These are phyloP conservation scores for Ceratocystis variospora DNA, from an alignment of 2,329 filamentous ascomycete species.

Conservation along the genomic window DNA sequence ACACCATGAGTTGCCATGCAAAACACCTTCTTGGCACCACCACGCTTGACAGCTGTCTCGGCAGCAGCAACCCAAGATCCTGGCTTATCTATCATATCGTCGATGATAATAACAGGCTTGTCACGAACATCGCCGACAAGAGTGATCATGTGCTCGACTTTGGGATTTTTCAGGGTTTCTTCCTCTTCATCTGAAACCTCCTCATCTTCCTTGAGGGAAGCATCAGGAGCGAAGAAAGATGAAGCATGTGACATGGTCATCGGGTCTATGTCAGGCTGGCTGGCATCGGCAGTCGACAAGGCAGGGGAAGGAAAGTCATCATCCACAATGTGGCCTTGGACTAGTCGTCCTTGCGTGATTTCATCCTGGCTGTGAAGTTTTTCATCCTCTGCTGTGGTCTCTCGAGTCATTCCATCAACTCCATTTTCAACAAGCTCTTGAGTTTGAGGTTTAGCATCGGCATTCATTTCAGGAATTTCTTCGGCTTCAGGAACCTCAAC, in stretches of 20 bases:
- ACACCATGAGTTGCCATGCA: slow-evolving; percentile 95
- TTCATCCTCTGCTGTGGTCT: slow-evolving; percentile 44
- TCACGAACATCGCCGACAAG: slow-evolving; percentile 89
- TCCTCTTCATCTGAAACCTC: slow-evolving; percentile 85
- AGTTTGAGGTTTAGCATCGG: background rate
- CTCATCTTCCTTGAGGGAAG: slow-evolving; percentile 62
- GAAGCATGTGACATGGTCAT: slow-evolving; percentile 74
- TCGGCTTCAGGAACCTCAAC: slow-evolving; percentile 15
- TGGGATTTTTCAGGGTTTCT: slow-evolving; percentile 65
- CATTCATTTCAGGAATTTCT: background rate
- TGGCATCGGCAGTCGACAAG: slow-evolving; percentile 54
- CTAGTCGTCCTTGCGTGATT: slow-evolving; percentile 77
- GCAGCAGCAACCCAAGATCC: slow-evolving; percentile 95
- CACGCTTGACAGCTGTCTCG: slow-evolving; percentile 89
- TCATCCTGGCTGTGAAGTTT: slow-evolving; percentile 66
- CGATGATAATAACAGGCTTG: slow-evolving; percentile 82
- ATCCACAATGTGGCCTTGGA: slow-evolving; percentile 90
- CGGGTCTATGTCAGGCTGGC: slow-evolving; percentile 56
- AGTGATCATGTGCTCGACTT: slow-evolving; percentile 87
- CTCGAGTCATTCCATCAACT: background rate
- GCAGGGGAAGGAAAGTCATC: slow-evolving; percentile 77
- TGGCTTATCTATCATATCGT: slow-evolving; percentile 98
- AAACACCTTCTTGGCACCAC: slow-evolving; percentile 83
- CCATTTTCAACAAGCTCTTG: background rate
- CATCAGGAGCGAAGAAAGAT: slow-evolving; percentile 60